phyloP scores from a whole-genome alignment of 306 rosid genomes.

The Dalbergia cultrata region DNA sequence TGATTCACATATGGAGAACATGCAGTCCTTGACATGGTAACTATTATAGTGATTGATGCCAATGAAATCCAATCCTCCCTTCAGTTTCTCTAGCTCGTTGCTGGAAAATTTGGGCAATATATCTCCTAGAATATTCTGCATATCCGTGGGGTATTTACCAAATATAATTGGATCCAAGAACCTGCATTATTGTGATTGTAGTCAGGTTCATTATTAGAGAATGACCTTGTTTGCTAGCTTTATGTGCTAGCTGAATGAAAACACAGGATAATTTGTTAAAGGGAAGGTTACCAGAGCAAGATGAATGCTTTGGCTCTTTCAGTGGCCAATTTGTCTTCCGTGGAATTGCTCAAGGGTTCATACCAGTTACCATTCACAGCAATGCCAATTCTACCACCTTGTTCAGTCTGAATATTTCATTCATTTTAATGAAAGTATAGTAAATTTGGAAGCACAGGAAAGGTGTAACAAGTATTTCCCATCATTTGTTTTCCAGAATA shows the following conservation, averaged over 20 bases:
- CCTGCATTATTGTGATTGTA: constrained; percentile 52
- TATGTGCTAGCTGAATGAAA: not conserved
- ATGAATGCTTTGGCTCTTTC: constrained; percentile 67
- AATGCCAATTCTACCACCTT: constrained; percentile 51
- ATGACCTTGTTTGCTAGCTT: not conserved
- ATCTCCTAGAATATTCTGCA: constrained; percentile 56
- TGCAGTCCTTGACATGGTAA: constrained; percentile 64
- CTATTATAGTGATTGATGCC: constrained; percentile 71
- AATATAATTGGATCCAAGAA: constrained; percentile 60
- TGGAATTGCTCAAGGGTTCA: constrained; percentile 66
- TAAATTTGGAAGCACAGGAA: not conserved
- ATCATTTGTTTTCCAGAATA: not conserved
- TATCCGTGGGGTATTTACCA: constrained; percentile 62
- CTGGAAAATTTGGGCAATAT: constrained; percentile 57
- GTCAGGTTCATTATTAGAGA: not conserved
- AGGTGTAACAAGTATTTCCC: not conserved
- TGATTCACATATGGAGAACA: constrained; percentile 55
- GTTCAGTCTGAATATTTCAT: constrained; percentile 55
- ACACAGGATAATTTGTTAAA: not conserved
- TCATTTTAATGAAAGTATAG: not conserved
- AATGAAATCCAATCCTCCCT: constrained; percentile 62
- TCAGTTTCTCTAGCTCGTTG: constrained; percentile 53
- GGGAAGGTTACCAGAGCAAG: constrained; percentile 49
- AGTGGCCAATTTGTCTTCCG: constrained; percentile 59
- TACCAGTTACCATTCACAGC: constrained; percentile 49